Evolutionary conservation across 2,329 filamentous ascomycete species (phyloP), one percentile per base, ranked within the genome.

Genomic region (Epichloe gansuensis): DNA sequence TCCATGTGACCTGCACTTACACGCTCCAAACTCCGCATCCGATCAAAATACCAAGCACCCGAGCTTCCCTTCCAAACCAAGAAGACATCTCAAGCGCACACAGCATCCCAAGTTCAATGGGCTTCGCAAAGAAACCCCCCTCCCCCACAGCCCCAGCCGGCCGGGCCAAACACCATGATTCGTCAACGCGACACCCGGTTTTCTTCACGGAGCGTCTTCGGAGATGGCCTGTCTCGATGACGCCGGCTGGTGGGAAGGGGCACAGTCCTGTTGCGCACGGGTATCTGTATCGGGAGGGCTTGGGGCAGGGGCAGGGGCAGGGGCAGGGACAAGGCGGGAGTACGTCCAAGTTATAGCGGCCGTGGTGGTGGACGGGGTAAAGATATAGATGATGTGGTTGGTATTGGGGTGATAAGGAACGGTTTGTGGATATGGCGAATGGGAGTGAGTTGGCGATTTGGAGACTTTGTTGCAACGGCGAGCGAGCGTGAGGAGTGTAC

Each of bases 171-270:
- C 61, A 64, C 51, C 53, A 75, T 61, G 75, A 85, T 63, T 71
- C 78, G 9, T 79, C 85, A 1, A 73, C 72, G 40, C 70, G 78
- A 27, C 86, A 90, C 58, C 86, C 86, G 0, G 85, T 88, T 1
- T 90, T 90, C 68, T 89, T 89, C 68, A 85, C 84, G 0, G 71
- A 78, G 34, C 74, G 74, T 49, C 68, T 87, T 49, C 76, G 76
- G 53, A 78, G 75, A 59, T 73, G 76, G 3, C 76, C 80, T 5
- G 70, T 74, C 23, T 58, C 53, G 41, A 53, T 57, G 53, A 61
- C 59, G 25, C 51, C 55, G 6, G 59, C 11, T 25, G 12, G 9
- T 8, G 47, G 36, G 6, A 51, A 12, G 25, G 51, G 13, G 6
- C 60, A 58, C 9, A 80, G 65, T 55, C 80, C 81, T 0, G 75